phyloP scores from a whole-genome alignment of 805 yeast species.

The Zygosaccharomyces gambellarensis region DNA sequence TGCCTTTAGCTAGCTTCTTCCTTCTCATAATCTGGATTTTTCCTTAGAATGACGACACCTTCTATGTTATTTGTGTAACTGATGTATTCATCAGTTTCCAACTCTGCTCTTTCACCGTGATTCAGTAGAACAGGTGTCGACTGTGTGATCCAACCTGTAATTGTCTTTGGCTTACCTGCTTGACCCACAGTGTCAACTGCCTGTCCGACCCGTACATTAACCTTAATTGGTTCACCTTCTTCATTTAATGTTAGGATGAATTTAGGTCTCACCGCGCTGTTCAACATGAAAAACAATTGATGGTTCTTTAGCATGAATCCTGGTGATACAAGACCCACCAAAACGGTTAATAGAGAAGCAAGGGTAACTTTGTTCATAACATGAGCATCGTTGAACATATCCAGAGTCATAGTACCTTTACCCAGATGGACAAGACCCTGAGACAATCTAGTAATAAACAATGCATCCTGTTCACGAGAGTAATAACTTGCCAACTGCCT shows the following conservation, averaged over 20 bases:
- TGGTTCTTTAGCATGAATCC: conserved; percentile 78
- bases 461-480: conserved; percentile 80
- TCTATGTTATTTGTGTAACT: conserved; percentile 78
- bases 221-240: conserved; percentile 84
- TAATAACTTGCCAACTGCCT: conserved; percentile 94
- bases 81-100: conserved; percentile 83
- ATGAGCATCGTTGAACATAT: conserved; percentile 86
- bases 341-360: conserved; percentile 81
- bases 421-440: conserved; percentile 95
- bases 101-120: conserved; percentile 93
- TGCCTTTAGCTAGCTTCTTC: conserved; percentile 37
- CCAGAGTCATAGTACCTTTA: conserved; percentile 87
- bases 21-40: conserved; percentile 80
- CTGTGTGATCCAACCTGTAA: conserved; percentile 99
- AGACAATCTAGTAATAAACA: conserved; percentile 89
- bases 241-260: conserved; percentile 92
- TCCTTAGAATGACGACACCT: conserved; percentile 87
- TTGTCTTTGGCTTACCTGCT: conserved; percentile 98
- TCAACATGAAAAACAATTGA: conserved; percentile 75
- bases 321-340: conserved; percentile 83
- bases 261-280: conserved; percentile 88
- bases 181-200: conserved; percentile 99
- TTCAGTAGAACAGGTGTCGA: conserved; percentile 93
- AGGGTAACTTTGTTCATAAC: conserved; percentile 82
- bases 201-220: conserved; percentile 96